Evolutionary conservation across 2,329 filamentous ascomycete species (phyloP).

Genomic region (Claviceps sp.): DNA sequence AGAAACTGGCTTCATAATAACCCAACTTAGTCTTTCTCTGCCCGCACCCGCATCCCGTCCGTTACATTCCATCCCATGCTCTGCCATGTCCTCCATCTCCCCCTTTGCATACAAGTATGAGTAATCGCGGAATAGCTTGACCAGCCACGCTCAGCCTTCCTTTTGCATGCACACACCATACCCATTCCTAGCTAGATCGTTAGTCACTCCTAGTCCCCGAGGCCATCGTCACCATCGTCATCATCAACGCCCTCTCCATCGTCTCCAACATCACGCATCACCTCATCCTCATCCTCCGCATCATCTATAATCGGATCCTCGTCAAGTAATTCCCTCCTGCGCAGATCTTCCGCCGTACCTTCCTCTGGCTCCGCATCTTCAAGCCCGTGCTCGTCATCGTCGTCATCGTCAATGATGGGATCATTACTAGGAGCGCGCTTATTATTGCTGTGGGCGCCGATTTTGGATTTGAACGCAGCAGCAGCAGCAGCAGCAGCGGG

Average conservation of each 20-base stretch:
- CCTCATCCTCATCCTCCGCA: conserved; percentile 20
- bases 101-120: too few relatives aligned
- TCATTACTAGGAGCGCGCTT: conserved; percentile 29
- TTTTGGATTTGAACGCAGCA: conserved; percentile 7
- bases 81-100: too few relatives aligned
- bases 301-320: conserved; percentile 28
- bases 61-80: too few relatives aligned
- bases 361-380: conserved; percentile 40
- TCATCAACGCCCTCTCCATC: conserved; percentile 24
- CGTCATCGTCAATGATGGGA: conserved; percentile 26
- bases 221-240: conserved; percentile 29
- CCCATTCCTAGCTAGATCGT: neutral
- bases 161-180: too few relatives aligned
- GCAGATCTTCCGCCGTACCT: conserved; percentile 44
- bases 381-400: conserved; percentile 10
- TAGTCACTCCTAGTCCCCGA: conserved; percentile 26
- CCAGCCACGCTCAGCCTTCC: too few relatives aligned
- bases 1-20: neutral
- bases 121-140: too few relatives aligned
- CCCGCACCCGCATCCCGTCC: too few relatives aligned
- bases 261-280: conserved; percentile 17
- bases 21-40: neutral
- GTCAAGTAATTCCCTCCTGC: conserved; percentile 40
- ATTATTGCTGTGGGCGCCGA: conserved; percentile 18
- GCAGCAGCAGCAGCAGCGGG: conserved; percentile 8